Conservation (phyloP, 2,329 filamentous ascomycete genomes). For the Exophiala xenobiotica region DNA sequence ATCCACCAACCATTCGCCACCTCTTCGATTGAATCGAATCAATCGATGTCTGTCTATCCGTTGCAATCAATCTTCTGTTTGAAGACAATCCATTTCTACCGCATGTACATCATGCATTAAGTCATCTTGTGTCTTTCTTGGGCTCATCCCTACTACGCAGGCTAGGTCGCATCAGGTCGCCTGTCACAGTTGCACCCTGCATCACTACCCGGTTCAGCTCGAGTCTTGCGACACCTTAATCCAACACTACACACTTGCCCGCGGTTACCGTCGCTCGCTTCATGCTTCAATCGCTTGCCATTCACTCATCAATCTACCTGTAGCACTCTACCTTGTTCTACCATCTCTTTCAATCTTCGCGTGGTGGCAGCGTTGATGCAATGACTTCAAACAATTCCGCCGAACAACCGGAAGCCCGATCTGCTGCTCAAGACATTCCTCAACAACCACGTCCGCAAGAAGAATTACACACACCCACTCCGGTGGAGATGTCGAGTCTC, state of each 20-base stretch:
- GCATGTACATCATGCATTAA: slow-evolving; percentile 1
- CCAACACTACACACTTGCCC: background rate
- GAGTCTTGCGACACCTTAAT: slow-evolving; percentile 3
- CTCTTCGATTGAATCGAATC: background rate
- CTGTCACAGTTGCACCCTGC: slow-evolving; percentile 11
- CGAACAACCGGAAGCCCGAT: slow-evolving; percentile 8
- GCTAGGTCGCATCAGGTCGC: slow-evolving; percentile 4
- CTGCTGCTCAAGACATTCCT: slow-evolving; percentile 25
- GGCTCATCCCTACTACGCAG: background rate
- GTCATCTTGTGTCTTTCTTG: background rate
- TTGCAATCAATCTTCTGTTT: background rate
- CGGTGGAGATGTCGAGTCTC: slow-evolving; percentile 29
- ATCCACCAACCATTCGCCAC: background rate
- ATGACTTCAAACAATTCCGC: slow-evolving; percentile 3
- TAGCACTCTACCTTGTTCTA: no score
- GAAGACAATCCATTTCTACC: background rate
- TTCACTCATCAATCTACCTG: background rate
- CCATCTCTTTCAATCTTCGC: no score
- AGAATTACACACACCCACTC: slow-evolving; percentile 15
- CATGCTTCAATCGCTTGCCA: background rate
- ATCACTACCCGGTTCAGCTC: background rate
- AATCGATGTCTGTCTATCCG: background rate
- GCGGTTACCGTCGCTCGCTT: slow-evolving; percentile 1
- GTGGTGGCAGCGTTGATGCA: no score
- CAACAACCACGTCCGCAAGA: slow-evolving; percentile 17